Base-by-base conservation (phyloP, 495 filamentous ascomycete species). In the Poronia punctata region DNA sequence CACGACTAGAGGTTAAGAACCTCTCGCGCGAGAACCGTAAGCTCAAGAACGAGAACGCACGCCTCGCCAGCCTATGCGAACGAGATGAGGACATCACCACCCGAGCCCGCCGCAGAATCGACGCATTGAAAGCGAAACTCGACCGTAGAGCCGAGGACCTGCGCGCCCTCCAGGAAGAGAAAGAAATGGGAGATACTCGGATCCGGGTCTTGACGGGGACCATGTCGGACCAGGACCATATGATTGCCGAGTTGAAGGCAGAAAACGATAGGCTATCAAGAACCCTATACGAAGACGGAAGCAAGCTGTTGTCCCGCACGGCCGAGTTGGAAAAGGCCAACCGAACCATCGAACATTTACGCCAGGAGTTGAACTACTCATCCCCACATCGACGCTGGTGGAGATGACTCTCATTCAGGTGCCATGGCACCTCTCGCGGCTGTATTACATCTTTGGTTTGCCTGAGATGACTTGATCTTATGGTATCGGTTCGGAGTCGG, bases 21-120 rank as follows among this genome's bases (percentile, higher is more conserved):
- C 39, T 56, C 17, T 40, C 24, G 16, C 44, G 40, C 45, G 52
- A 56, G 31, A 53, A 53, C 38, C 44, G 47, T 32, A 30, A 42
- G n/a, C 35, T 55, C 18, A 58, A 55, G 22, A 16, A n/a, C 34
- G 47, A 52, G 12, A 49, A 43, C 30, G 17, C 9, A 6, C 50
- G 46, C 8, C 43, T 53, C 12, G 28, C 26, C 25, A 9, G 12
- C 27, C 23, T 3, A 1, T 18, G n/a, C 20, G 18, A 50, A 8
- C 47, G 43, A 24, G 50, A 53, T 10, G 31, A 45, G 35, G 41
- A 55, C 22, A 43, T 22, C 16, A 3, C 28, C 7, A 44, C 35
- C 16, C 18, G 30, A 3, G 46, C 43, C 15, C 43, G 38, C 3
- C 37, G 49, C 3, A 39, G 41, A 3, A 37, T 52, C 3, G 40